These are phyloP conservation scores for Rutidosis leptorrhynchoides DNA, from an alignment of 129 eudicot species.

Conservation along the genomic window DNA sequence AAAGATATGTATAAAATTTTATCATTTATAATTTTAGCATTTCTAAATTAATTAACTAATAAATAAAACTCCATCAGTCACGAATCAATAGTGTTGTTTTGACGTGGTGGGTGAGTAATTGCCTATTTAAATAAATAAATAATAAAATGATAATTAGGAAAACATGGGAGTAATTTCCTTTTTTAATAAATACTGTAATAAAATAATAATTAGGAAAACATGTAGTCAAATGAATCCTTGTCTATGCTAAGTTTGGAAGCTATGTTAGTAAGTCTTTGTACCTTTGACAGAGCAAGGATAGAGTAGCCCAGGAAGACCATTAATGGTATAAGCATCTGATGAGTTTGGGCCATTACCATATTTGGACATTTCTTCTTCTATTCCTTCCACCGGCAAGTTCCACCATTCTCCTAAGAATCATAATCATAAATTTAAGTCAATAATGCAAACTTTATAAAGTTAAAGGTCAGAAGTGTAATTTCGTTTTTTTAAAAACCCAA, in stretches of 20 bases:
- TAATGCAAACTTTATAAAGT: not conserved
- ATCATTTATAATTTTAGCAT: no score
- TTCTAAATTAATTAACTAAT: not conserved
- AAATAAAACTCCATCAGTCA: no score
- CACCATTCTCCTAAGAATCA: constrained; percentile 68
- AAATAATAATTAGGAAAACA: not conserved
- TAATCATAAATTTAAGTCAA: not conserved
- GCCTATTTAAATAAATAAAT: no score
- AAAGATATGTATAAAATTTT: not conserved
- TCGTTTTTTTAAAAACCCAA: no score
- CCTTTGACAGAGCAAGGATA: constrained; percentile 65
- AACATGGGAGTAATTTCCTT: no score
- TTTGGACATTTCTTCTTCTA: constrained; percentile 48
- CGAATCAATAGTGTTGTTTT: no score
- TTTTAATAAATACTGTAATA: no score
- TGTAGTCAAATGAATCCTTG: not conserved
- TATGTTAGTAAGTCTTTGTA: not conserved
- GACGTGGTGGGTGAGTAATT: no score
- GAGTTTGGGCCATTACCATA: constrained; percentile 70
- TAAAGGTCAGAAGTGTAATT: not conserved
- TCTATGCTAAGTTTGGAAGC: not conserved
- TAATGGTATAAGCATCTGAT: constrained; percentile 74
- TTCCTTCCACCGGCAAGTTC: constrained; percentile 47
- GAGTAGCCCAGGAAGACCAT: constrained; percentile 68
- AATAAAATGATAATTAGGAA: no score